Base-by-base conservation (phyloP, 2,329 filamentous ascomycete species). In the Pseudogymnoascus pannorum region DNA sequence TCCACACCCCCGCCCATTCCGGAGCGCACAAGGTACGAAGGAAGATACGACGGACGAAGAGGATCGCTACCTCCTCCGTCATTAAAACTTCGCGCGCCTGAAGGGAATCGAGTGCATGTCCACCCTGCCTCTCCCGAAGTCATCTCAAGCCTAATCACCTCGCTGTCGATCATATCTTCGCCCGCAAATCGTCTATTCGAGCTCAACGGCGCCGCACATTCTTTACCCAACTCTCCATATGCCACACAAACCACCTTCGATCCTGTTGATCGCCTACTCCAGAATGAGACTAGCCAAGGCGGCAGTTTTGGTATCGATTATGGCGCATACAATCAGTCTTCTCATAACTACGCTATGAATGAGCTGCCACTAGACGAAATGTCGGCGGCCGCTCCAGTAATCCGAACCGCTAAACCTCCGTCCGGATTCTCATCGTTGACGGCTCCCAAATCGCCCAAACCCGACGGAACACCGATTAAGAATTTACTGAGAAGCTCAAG, bases 321-420 rank as follows among this genome's bases (percentile, higher is more conserved):
- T 79, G 84, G 87, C 63, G 81, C 84, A 63, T 87, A 84, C 72
- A 77, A 80, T 58, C 76, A 80, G 54, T 76, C 81, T 4, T 75
- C 78, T 16, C 75, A 79, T 31, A 78, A 79, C 59, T 78, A 83
- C 16, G 69, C 79, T 11, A 70, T 77, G 48, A 77, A 82, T 57
- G 77, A 80, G 35, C 71, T 75, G 62, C 77, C 80, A 9, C 74
- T 86, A 65, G 81, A 86, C 74, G 82, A 87, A 60, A 75, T 86
- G 48, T 80, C 85, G 29, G 84, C 85, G 20, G 77, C 78, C 57
- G 77, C 91, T 11, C 91, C 92, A 16, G 83, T 93, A 60, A 83
- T 95, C 68, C 87, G 88, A 65, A 96, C 92, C 31, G 84, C 91
- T 31, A 92, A 92, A 72, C 88, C 87, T 6, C 89, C 89, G 0